Conservation (phyloP, 2,329 filamentous ascomycete genomes). For the Parafenestella ontariensis region DNA sequence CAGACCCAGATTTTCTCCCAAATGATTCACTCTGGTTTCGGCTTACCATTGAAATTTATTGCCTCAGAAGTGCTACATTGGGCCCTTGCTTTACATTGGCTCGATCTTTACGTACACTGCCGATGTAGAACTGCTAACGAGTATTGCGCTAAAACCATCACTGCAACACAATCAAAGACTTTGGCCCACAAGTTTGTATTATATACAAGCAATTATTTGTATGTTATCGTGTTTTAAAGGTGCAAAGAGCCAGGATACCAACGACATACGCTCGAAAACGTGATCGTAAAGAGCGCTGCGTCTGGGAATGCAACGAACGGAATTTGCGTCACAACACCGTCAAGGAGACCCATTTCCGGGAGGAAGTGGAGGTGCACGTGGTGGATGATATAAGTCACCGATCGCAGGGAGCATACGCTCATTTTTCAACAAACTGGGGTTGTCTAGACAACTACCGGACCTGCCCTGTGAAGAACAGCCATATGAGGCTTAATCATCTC, state of each 20-base stretch:
- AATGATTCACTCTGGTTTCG: constrained; percentile 15
- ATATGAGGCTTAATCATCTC: constrained; percentile 48
- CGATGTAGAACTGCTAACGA: constrained; percentile 49
- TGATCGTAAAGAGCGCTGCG: constrained; percentile 75
- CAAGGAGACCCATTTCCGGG: constrained; percentile 70
- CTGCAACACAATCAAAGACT: constrained; percentile 5
- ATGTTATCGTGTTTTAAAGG: constrained; percentile 78
- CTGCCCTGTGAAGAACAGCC: constrained; percentile 81
- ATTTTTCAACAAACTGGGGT: constrained; percentile 69
- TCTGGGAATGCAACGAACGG: constrained; percentile 74
- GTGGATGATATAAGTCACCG: constrained; percentile 81
- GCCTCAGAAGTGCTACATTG: constrained; percentile 38
- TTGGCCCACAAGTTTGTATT: constrained; percentile 50
- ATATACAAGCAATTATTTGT: constrained; percentile 78
- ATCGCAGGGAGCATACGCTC: constrained; percentile 76
- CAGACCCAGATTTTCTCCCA: constrained; percentile 31
- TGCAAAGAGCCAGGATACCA: constrained; percentile 69
- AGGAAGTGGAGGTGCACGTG: constrained; percentile 84
- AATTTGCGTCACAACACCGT: constrained; percentile 69
- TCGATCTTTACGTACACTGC: constrained; percentile 57
- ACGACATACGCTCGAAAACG: constrained; percentile 69
- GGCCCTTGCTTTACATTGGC: constrained; percentile 61
- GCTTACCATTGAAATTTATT: constrained; percentile 4
- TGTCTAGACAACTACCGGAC: constrained; percentile 66
- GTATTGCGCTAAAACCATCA: constrained; percentile 17